Base-by-base conservation (phyloP, 306 rosid species). In the Cucumis cinereus region DNA sequence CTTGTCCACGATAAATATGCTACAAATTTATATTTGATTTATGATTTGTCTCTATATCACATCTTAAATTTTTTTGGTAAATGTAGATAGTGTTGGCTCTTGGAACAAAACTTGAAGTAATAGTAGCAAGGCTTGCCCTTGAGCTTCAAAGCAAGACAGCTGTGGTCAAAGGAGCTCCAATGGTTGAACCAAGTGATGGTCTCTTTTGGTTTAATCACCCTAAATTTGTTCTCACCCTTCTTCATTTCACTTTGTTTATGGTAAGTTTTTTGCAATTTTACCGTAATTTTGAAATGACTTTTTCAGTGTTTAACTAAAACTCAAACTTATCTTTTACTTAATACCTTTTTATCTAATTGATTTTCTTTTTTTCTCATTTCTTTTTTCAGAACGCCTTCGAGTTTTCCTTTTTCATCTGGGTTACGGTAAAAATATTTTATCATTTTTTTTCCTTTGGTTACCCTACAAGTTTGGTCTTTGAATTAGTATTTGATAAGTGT, bases 141-240 rank as follows among this genome's bases (percentile, higher is more conserved):
- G 54, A 78, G 26, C 82, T 86, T 55, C 47, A 78, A 20, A 64
- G 79, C 68, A 73, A 86, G 76, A 75, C 71, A 3, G 24, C 1
- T 35, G 87, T 82, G 16, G 81, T 83, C 56, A 84, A 76, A 72
- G 92, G 92, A 81, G 58, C 86, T 38, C 92, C 90, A 58, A 55
- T 88, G 73, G 92, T 86, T 45, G 81, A 83, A 58, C 88, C 90
- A 54, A 83, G 82, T 77, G 90, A 88, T 76, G 75, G 49, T 61
- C 87, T 81, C 64, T 88, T 88, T 75, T 88, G 92, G 92, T 88
- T 88, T 43, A 80, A 60, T 76, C 84, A 75, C 38, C 92, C 92
- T 28, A 79, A 77, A 60, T 82, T 69, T 47, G 83, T 86, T 61
- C 83, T 88, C 64, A 79, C 79, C 49, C 81, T 88, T 24, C 23